These are phyloP conservation scores for Hypoxylon sp. DNA, from an alignment of 2,329 filamentous ascomycete genomes.

Conservation along the genomic window DNA sequence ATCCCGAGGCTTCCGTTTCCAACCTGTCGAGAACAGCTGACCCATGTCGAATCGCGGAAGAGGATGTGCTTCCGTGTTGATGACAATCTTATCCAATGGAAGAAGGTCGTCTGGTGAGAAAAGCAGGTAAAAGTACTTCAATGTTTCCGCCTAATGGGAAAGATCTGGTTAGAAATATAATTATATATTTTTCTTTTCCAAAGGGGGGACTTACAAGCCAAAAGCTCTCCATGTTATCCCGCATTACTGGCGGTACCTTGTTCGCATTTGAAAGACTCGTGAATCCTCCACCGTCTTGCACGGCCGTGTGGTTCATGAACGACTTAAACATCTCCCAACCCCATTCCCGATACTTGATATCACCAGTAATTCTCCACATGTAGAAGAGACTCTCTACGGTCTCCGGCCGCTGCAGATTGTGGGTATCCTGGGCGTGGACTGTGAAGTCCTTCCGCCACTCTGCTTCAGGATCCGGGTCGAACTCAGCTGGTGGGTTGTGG, in stretches of 20 bases:
- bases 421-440: conserved; percentile 85
- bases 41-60: conserved; percentile 89
- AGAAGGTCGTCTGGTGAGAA: conserved; percentile 88
- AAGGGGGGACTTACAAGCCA: conserved; percentile 80
- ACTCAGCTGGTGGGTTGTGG: conserved; percentile 65
- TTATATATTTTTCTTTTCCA: background rate
- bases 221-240: conserved; percentile 99
- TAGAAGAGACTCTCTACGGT: conserved; percentile 97
- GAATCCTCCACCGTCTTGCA: conserved; percentile 84
- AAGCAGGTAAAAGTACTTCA: conserved; percentile 97
- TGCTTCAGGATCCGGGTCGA: conserved; percentile 67
- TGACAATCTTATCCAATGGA: conserved; percentile 87
- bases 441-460: conserved; percentile 83
- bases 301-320: conserved; percentile 87
- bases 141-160: conserved; percentile 83
- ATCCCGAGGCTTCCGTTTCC: conserved; percentile 78
- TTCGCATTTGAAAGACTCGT: conserved; percentile 85
- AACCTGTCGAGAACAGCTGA: conserved; percentile 83
- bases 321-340: conserved; percentile 98
- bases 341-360: conserved; percentile 91
- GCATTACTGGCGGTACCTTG: conserved; percentile 74
- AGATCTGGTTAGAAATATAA: conserved; percentile 32
- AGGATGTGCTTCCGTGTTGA: conserved; percentile 96
- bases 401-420: conserved; percentile 96
- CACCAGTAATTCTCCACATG: conserved; percentile 98